Percentiles rank a stretch among this genome's conserved stretches.
phyloP scores from a whole-genome alignment of 164 flowering plant genomes.

The Annona squamosa region DNA sequence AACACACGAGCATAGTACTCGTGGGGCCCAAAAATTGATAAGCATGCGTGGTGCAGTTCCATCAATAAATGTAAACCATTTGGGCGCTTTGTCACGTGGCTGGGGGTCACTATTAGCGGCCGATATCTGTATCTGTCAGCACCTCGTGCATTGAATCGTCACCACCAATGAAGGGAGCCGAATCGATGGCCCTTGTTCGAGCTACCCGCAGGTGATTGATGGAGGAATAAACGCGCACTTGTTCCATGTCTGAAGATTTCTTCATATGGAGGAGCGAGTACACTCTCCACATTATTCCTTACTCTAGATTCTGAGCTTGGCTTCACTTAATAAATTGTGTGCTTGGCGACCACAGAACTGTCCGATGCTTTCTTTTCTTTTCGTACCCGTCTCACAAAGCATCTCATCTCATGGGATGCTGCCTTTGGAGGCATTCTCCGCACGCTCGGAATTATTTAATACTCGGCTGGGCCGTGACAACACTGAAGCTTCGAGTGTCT shows the following conservation, averaged over 20 bases:
- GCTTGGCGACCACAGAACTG: conserved; percentile 45
- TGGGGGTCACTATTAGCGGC: conserved; percentile 39
- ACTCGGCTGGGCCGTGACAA: not conserved
- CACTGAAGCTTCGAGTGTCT: too few species aligned
- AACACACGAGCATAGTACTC: too few species aligned
- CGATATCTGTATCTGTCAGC: conserved; percentile 21
- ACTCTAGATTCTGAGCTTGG: not conserved
- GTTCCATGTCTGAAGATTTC: too few species aligned
- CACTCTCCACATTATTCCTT: not conserved
- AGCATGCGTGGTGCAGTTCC: conserved; percentile 20
- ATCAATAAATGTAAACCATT: conserved; percentile 12
- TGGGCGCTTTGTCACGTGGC: conserved; percentile 38
- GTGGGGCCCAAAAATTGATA: not conserved
- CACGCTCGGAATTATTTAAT: not conserved
- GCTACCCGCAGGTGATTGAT: too few species aligned
- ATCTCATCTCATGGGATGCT: conserved; percentile 1
- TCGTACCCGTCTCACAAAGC: conserved; percentile 14
- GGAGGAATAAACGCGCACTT: too few species aligned
- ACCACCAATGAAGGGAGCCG: too few species aligned
- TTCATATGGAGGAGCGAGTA: not conserved
- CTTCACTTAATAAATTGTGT: conserved; percentile 32
- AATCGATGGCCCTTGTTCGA: too few species aligned
- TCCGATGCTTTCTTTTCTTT: conserved; percentile 32
- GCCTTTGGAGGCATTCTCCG: conserved; percentile 1
- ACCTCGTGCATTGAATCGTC: conserved; percentile 15